Conservation (phyloP, 2,329 filamentous ascomycete species). For the Xylariales sp. region DNA sequence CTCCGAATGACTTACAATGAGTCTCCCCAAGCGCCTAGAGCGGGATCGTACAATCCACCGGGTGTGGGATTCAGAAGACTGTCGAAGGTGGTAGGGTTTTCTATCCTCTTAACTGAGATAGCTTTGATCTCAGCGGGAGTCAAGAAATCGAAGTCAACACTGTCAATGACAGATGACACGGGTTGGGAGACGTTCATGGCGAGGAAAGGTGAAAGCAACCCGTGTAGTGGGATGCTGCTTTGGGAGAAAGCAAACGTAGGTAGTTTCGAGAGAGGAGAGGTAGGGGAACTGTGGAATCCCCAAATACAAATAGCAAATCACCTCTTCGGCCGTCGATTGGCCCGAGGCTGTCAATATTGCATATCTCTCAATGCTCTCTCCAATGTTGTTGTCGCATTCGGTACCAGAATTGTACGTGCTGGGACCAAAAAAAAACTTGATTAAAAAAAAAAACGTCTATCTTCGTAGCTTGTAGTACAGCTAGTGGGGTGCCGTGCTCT, state of each 20-base stretch:
- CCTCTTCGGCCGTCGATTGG: slow-evolving; percentile 8
- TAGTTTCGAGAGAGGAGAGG: too few relatives aligned
- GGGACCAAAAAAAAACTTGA: too few relatives aligned
- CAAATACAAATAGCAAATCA: too few relatives aligned
- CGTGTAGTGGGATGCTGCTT: too few relatives aligned
- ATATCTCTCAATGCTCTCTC: slow-evolving; percentile 3
- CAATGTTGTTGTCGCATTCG: too few relatives aligned
- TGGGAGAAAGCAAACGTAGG: slow-evolving; percentile 7
- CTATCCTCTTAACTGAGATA: slow-evolving; percentile 90
- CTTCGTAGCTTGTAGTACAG: too few relatives aligned
- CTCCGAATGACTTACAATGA: slow-evolving; percentile 59
- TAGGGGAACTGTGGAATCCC: too few relatives aligned
- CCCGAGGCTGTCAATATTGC: slow-evolving; percentile 7
- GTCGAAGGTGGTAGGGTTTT: slow-evolving; percentile 93
- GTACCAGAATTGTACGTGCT: too few relatives aligned
- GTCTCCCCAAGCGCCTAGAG: slow-evolving; percentile 85
- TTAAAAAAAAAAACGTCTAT: too few relatives aligned
- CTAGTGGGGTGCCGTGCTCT: too few relatives aligned
- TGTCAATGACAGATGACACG: slow-evolving; percentile 75
- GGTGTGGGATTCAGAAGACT: slow-evolving; percentile 83
- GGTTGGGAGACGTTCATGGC: slow-evolving; percentile 74
- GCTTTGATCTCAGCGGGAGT: slow-evolving; percentile 76
- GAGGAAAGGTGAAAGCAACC: slow-evolving; percentile 4
- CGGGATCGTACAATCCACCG: slow-evolving; percentile 88
- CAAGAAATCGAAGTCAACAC: slow-evolving; percentile 87